Evolutionary conservation across 352 stramenopile species (phyloP), one percentile per base, ranked within the genome.

Genomic region (Phytophthora foliorum): DNA sequence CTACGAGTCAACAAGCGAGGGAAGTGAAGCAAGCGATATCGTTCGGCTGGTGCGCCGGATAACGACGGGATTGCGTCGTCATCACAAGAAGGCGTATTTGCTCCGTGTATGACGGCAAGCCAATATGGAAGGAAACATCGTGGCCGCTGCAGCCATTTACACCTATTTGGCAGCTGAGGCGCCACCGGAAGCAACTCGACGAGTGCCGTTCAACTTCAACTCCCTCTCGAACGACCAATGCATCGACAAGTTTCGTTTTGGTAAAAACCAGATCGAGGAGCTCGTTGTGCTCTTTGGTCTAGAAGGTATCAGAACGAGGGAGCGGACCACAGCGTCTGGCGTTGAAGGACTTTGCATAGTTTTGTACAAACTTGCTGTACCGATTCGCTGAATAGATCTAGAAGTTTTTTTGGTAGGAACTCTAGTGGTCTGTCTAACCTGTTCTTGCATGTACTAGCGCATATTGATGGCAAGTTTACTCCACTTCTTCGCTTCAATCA

Each of bases 391-490:
- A 48, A 5, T n/a, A 4, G 46, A 65, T 31, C 21, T 65, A 2
- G 54, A 59, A 22, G 9, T 6, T 6, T 57, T 42, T 70, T 65
- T 13, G 38, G 54, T 2, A 34, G 54, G 19, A 2, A 32, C 6
- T 10, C 63, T 29, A 71, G 54, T 36, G 54, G 39, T 31, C 3
- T 65, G 14, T 71, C 63, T 7, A 71, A 60, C 14, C 6, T 65
- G 6, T 71, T 65, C n/a, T 21, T 71, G 6, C 55, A 65, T 21
- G 31, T 56, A 1, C 9, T 65, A 10, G 24, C 8, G 3, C 31
- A 51, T n/a, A 41, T 58, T n/a, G 48, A 65, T 39, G 17, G 3
- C 11, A 65, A 54, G 21, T 64, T 39, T 32, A 13, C 21, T 0
- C 1, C 29, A 8, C 46, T 65, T 10, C 48, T 65, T 3, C 38